Conservation (phyloP, 2,329 filamentous ascomycete species). For the Coleophoma cylindrospora region DNA sequence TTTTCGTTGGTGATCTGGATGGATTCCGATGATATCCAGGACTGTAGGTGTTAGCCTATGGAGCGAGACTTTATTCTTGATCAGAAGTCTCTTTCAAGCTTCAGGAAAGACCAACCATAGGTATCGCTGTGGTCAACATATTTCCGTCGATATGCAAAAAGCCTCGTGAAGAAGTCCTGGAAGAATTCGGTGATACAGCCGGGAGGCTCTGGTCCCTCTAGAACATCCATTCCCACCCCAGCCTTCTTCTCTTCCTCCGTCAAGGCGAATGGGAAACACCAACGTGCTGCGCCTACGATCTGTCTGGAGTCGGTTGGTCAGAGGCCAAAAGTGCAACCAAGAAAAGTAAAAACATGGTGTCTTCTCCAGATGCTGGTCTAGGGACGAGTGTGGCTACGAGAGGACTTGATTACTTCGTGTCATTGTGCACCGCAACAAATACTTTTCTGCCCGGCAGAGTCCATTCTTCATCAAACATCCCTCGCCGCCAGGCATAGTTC, state of each 20-base stretch:
- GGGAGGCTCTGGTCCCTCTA: neutral
- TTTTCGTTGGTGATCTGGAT: constrained; percentile 1
- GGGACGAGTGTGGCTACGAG: too few species aligned
- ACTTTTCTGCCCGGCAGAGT: neutral
- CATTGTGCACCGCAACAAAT: neutral
- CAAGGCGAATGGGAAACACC: neutral
- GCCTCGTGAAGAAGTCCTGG: neutral
- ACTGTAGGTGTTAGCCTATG: neutral
- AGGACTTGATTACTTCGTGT: neutral
- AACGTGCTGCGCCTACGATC: neutral
- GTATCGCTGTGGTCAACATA: neutral
- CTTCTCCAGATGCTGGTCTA: neutral
- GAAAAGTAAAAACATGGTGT: neutral
- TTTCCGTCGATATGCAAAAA: neutral
- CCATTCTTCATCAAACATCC: neutral
- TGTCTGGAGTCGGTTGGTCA: neutral
- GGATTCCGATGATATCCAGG: neutral
- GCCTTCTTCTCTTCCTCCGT: neutral
- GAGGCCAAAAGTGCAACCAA: neutral
- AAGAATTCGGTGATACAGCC: neutral
- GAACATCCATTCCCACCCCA: neutral
- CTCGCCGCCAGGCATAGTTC: neutral
- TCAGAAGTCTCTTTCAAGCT: neutral
- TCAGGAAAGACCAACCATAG: neutral
- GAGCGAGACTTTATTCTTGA: neutral